These are phyloP conservation scores for Cordyceps fumosorosea DNA, from an alignment of 2,329 filamentous ascomycete species.

Conservation along the genomic window DNA sequence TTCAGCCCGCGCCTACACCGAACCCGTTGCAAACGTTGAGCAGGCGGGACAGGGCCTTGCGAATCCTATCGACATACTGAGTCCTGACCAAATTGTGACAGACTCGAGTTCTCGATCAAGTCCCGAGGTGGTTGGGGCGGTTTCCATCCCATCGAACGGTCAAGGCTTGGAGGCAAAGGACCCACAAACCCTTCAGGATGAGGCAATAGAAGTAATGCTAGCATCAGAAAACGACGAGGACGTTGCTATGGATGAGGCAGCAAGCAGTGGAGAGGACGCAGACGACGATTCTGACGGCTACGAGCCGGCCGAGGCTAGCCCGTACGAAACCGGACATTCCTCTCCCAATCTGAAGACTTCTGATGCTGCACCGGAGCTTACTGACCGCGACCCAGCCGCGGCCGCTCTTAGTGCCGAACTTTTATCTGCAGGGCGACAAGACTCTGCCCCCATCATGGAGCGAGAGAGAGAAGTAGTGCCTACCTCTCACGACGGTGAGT, in stretches of 20 bases:
- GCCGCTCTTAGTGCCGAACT: conserved; percentile 16
- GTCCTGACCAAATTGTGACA: conserved; percentile 8
- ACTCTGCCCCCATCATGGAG: conserved; percentile 18
- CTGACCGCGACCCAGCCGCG: conserved; percentile 3
- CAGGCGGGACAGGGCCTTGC: neutral
- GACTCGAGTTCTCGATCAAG: conserved; percentile 5
- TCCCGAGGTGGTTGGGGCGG: neutral
- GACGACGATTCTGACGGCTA: conserved; percentile 42
- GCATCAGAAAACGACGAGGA: conserved; percentile 11
- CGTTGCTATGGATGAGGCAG: conserved; percentile 15
- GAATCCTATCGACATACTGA: neutral
- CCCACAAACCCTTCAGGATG: neutral
- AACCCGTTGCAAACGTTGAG: neutral
- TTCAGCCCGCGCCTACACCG: neutral
- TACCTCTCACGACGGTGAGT: conserved; percentile 1
- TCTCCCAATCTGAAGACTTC: neutral
- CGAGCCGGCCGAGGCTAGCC: conserved; percentile 43
- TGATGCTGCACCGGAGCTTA: neutral
- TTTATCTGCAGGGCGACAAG: conserved; percentile 25
- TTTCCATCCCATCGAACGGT: neutral
- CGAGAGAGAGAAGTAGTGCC: conserved; percentile 35
- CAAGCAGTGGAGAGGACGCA: conserved; percentile 15
- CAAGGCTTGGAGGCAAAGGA: neutral
- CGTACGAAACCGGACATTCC: conserved; percentile 16
- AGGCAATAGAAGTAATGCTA: neutral